These are phyloP conservation scores for Oidiodendron maius DNA, from an alignment of 495 filamentous ascomycete genomes.

Conservation along the genomic window DNA sequence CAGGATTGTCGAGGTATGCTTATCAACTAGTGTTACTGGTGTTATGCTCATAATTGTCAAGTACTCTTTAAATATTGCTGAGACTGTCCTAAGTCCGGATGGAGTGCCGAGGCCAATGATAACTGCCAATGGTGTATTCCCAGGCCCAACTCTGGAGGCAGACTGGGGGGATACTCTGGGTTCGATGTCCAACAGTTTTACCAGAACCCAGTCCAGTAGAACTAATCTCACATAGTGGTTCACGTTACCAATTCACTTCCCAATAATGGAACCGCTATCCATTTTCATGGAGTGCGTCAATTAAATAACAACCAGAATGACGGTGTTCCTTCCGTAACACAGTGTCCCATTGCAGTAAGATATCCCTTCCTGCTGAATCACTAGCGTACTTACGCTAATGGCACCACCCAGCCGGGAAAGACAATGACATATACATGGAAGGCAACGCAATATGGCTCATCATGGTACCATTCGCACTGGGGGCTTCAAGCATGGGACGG, in stretches of 20 bases:
- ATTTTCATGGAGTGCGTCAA: slow-evolving; percentile 64
- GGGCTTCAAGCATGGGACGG: slow-evolving; percentile 41
- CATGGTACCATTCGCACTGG: slow-evolving; percentile 37
- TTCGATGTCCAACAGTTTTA: slow-evolving; percentile 1
- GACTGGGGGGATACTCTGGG: slow-evolving; percentile 37
- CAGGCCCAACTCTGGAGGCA: slow-evolving; percentile 23
- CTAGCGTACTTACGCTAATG: too few species aligned
- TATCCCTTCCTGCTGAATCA: too few species aligned
- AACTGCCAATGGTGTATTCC: slow-evolving; percentile 16
- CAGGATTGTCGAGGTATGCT: slow-evolving; percentile 25
- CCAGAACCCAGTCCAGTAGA: neutral
- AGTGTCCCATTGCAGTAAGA: slow-evolving; percentile 61
- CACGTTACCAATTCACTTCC: slow-evolving; percentile 8
- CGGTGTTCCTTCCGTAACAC: slow-evolving; percentile 28
- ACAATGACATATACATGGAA: slow-evolving; percentile 37
- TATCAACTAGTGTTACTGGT: neutral
- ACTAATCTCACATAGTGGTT: slow-evolving; percentile 3
- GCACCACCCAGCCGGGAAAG: too few species aligned
- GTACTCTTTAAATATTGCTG: slow-evolving; percentile 34
- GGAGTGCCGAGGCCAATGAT: slow-evolving; percentile 33
- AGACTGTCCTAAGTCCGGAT: slow-evolving; percentile 41
- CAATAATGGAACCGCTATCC: slow-evolving; percentile 31
- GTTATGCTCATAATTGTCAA: neutral
- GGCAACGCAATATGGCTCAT: slow-evolving; percentile 38
- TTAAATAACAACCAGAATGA: slow-evolving; percentile 55